phyloP scores from a whole-genome alignment of 352 stramenopile species.

The Phytopythium cucurbitacearum region DNA sequence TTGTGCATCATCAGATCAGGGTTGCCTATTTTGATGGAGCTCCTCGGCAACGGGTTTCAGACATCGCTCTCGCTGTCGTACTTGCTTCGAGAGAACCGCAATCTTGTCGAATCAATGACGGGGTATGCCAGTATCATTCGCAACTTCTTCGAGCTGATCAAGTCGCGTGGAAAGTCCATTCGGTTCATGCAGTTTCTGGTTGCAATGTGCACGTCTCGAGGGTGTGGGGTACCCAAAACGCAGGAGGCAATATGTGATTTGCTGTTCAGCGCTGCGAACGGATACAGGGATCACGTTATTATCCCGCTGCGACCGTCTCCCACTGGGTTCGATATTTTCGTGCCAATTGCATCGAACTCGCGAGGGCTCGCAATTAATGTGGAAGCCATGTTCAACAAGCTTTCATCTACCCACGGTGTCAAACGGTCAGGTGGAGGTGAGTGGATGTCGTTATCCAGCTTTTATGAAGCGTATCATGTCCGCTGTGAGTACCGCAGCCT shows the following conservation, averaged over 20 bases:
- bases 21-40: conserved; percentile 63
- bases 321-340: conserved; percentile 54
- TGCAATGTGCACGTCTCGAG: conserved; percentile 55
- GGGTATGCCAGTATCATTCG: conserved; percentile 52
- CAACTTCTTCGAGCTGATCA: conserved; percentile 75
- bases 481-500: conserved; percentile 37
- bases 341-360: conserved; percentile 11
- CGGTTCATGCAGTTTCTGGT: conserved; percentile 76
- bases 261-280: conserved; percentile 52
- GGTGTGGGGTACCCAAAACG: conserved; percentile 58
- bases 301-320: conserved; percentile 39
- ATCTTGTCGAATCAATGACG: conserved; percentile 71
- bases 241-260: conserved; percentile 73
- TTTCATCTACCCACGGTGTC: not conserved
- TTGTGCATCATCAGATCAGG: conserved; percentile 46
- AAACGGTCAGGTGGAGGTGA: conserved; percentile 11
- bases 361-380: conserved; percentile 21
- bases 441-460: conserved; percentile 41
- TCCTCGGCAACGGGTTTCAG: conserved; percentile 71
- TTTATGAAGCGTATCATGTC: conserved; percentile 68
- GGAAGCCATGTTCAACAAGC: conserved; percentile 33
- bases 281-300: conserved; percentile 51
- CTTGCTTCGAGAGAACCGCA: conserved; percentile 60
- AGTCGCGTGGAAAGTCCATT: conserved; percentile 56
- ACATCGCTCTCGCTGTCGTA: conserved; percentile 64